Conservation (phyloP, 2,329 filamentous ascomycete genomes). For the Fusarium xyrophilum region DNA sequence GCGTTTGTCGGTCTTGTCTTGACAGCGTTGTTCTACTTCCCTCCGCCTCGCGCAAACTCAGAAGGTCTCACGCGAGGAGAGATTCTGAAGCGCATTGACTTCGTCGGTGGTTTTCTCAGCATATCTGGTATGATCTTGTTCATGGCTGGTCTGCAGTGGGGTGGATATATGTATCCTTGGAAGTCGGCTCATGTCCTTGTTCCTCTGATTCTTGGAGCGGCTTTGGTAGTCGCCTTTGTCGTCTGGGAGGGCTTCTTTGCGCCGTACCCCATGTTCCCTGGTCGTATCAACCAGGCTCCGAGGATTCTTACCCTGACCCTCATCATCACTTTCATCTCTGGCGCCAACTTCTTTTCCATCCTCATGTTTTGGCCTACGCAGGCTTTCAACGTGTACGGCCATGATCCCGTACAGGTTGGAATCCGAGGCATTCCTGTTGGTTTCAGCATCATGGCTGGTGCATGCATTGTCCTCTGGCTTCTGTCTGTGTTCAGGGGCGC, state of each 20-base stretch:
- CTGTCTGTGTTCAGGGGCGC: neutral
- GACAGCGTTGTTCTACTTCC: neutral
- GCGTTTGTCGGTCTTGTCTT: neutral
- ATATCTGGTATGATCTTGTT: neutral
- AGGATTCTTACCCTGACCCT: neutral
- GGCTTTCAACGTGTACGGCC: neutral
- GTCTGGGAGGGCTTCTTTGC: neutral
- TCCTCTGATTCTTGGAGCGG: neutral
- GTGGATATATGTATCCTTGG: neutral
- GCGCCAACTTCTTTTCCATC: neutral
- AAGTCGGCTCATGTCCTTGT: neutral
- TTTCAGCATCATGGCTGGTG: neutral
- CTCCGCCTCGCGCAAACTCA: neutral
- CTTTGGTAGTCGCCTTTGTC: neutral
- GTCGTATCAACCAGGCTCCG: neutral
- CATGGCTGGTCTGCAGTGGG: neutral
- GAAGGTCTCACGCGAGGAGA: accelerated
- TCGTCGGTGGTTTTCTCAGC: neutral
- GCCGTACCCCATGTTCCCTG: neutral
- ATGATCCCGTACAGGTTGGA: neutral
- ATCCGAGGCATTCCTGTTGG: neutral
- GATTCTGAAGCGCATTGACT: neutral
- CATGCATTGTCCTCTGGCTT: neutral
- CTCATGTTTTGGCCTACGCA: neutral
- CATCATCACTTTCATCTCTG: neutral